Base-by-base conservation (phyloP, 768 basidiomycete species). In the Lactifluus hygrophoroides region DNA sequence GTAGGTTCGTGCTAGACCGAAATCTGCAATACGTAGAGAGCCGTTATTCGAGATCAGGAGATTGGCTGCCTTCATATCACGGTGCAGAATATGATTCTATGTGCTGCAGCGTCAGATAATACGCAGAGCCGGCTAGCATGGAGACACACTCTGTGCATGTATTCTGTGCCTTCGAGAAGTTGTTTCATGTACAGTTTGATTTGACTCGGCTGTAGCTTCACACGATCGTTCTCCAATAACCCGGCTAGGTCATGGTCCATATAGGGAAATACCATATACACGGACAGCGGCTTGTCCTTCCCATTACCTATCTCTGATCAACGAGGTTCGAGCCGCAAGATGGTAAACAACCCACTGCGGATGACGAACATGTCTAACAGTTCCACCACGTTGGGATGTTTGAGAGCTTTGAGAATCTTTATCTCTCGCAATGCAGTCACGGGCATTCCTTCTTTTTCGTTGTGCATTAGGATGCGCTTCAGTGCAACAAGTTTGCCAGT, bases 181-280 rank as follows among this genome's bases (percentile, higher is more conserved):
- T 99, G 96, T 71, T 86, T 87, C 85, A 95, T 90, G 71, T 97
- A 95, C 28, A 95, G 75, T 74, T 98, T 99, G 73, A 97, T 94
- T 61, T 93, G 84, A 65, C 86, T 86, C 8, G 86, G 83, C 50
- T 81, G 80, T 3, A 95, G 75, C 65, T 86, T 86, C 58, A 94
- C 94, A 27, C 88, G 81, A 59, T 90, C 86, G 68, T 98, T 97
- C 71, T 94, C 91, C 59, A 99, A 74, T 38, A 98, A 71, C 3
- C 96, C 96, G 2, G 95, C 93, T 11, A 99, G 82, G 72, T 99
- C 96, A 67, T 99, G 95, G 67, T 98, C 96, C 96, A 98, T 98
- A 73, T 97, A 99, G 0, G 96, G 96, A 67, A 98, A 99, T 42
- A 97, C 95, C 93, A 98, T 96, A 73, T 90, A 96, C 14, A 97